Conservation (phyloP, 257 asterid species). For the Coffea canephora region DNA sequence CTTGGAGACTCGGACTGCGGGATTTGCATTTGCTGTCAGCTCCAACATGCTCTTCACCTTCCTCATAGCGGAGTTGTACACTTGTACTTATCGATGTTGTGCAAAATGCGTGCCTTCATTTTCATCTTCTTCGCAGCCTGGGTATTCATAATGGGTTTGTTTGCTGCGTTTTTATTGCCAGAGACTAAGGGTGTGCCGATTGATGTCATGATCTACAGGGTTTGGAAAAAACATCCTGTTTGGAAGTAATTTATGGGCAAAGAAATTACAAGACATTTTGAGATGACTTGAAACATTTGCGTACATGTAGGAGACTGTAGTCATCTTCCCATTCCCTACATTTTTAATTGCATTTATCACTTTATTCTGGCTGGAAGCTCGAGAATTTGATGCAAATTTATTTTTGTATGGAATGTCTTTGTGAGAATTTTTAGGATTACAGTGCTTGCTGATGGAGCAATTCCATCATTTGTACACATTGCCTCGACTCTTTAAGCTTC, state of each 20-base stretch:
- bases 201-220: conserved; percentile 28
- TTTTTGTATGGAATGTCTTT: background rate
- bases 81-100: conserved; percentile 36
- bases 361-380: background rate
- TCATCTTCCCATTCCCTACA: background rate
- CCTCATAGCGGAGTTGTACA: conserved; percentile 35
- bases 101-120: conserved; percentile 37
- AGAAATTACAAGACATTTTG: conserved; percentile 9
- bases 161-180: conserved; percentile 32
- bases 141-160: conserved; percentile 32
- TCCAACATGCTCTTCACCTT: conserved; percentile 42
- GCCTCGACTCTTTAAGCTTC: too few species aligned
- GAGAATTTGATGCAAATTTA: too few species aligned
- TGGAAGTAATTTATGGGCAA: conserved; percentile 30
- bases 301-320: background rate
- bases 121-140: conserved; percentile 42
- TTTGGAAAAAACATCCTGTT: conserved; percentile 36
- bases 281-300: conserved; percentile 14
- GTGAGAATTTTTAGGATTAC: background rate
- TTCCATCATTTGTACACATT: too few species aligned
- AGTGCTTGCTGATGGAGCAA: background rate
- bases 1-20: conserved; percentile 61
- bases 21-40: conserved; percentile 72
- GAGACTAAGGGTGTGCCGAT: conserved; percentile 39
- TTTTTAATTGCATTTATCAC: background rate